Evolutionary conservation across 2,329 filamentous ascomycete species (phyloP), one percentile per base, ranked within the genome.

Genomic region (Mollisia scopiformis): DNA sequence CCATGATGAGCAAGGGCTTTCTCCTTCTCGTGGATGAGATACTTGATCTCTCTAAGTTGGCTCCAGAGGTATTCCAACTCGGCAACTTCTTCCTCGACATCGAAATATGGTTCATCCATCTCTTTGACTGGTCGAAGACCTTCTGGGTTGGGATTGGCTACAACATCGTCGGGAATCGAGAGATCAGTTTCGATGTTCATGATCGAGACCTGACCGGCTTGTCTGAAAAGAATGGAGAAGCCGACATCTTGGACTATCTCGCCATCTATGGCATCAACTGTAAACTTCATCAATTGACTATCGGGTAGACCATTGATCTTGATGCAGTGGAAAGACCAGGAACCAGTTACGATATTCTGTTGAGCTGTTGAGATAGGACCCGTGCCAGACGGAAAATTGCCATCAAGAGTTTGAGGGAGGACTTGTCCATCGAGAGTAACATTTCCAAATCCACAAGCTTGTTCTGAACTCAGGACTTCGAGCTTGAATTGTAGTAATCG

Each of bases 271-370:
- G 73, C 75, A 37, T 77, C 67, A 46, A 83, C 70, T 35, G 75
- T 73, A 46, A 84, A 76, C 59, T 72, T 77, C 68, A 84, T 69
- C 14, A 78, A 66, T 66, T 83, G 80, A 52, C 77, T 77, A 52
- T 78, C 71, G 13, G 76, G 73, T 39, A 74, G 69, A 25, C 75
- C 73, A 57, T 76, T 75, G 54, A 76, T 72, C 14, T 75, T 74
- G 39, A 79, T 70, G 62, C 82, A 85, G 60, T 77, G 75, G 59
- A 82, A 78, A 16, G 73, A 69, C 82, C 82, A 85, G 53, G 75
- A 73, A 59, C 79, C 80, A 23, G 74, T 69, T 55, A 83, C 72
- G 53, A 74, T 66, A 57, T 71, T 72, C 58, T 76, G 77, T 28
- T 75, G 66, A 30, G 76, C 72, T 43, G 77, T 72, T 14, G 72